phyloP scores from a whole-genome alignment of 2,329 filamentous ascomycete genomes.

The Paraconiothyrium brasiliense region DNA sequence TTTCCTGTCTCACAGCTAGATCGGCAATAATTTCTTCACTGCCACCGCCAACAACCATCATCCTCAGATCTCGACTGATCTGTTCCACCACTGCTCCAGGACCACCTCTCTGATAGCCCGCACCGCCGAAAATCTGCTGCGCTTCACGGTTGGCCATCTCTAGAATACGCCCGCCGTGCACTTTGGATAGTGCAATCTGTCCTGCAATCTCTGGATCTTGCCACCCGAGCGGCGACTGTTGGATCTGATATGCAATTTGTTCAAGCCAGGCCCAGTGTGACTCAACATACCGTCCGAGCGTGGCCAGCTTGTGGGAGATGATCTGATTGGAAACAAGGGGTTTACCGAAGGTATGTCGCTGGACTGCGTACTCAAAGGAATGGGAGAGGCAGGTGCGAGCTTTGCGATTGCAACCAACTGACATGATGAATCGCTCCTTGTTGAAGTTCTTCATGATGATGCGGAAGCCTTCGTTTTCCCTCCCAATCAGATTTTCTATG shows the following conservation, averaged over 20 bases:
- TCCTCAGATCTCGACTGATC: slow-evolving; percentile 62
- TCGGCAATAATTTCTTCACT: slow-evolving; percentile 66
- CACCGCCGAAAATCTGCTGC: slow-evolving; percentile 64
- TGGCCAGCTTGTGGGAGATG: slow-evolving; percentile 43
- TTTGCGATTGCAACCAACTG: slow-evolving; percentile 40
- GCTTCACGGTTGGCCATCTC: slow-evolving; percentile 63
- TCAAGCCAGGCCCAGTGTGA: slow-evolving; percentile 41
- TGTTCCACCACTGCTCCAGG: slow-evolving; percentile 62
- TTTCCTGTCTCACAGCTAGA: slow-evolving; percentile 62
- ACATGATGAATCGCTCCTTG: slow-evolving; percentile 46
- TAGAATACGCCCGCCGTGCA: slow-evolving; percentile 60
- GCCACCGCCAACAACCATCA: slow-evolving; percentile 63
- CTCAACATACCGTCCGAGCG: slow-evolving; percentile 42
- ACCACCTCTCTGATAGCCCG: slow-evolving; percentile 62
- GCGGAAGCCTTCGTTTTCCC: slow-evolving; percentile 41
- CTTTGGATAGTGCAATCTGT: slow-evolving; percentile 56
- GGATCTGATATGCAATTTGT: slow-evolving; percentile 33
- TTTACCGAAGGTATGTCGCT: slow-evolving; percentile 45
- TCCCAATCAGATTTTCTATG: slow-evolving; percentile 38
- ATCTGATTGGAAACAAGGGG: slow-evolving; percentile 45
- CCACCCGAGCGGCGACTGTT: slow-evolving; percentile 54
- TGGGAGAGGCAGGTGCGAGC: slow-evolving; percentile 41
- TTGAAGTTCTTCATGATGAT: slow-evolving; percentile 49
- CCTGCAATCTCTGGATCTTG: slow-evolving; percentile 51
- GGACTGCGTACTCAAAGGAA: slow-evolving; percentile 39